A percentile compares a stretch with the other conserved stretches of the same genome.
These are phyloP conservation scores for Dactylonectria estremocensis DNA, from an alignment of 2,329 filamentous ascomycete species.

Conservation along the genomic window DNA sequence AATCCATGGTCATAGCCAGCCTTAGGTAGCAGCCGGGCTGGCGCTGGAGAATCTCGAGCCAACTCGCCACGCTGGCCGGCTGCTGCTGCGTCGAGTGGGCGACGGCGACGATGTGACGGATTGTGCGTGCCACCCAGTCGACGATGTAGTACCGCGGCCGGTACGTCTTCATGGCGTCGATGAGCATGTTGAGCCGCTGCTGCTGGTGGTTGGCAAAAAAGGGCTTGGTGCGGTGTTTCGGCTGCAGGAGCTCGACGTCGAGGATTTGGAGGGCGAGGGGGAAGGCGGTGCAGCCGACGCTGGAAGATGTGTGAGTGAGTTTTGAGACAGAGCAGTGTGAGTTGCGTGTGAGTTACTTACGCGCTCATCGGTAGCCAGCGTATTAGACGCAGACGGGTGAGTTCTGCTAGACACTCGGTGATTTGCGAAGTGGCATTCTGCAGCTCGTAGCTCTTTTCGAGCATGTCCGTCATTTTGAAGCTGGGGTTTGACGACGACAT, in stretches of 20 bases:
- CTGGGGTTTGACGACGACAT: constrained; percentile 23
- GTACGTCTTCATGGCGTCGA: constrained; percentile 45
- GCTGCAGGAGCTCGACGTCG: constrained; percentile 41
- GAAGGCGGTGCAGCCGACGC: constrained; percentile 44
- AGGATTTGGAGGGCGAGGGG: constrained; percentile 44
- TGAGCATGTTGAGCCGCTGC: constrained; percentile 39
- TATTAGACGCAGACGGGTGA: constrained; percentile 35
- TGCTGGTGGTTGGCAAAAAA: constrained; percentile 31
- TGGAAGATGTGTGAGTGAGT: background rate
- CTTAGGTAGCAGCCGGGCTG: constrained; percentile 40
- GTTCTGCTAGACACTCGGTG: constrained; percentile 41
- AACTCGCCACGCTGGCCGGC: constrained; percentile 24
- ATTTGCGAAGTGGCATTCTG: constrained; percentile 43
- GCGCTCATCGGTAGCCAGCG: constrained; percentile 47
- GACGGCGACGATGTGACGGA: constrained; percentile 40
- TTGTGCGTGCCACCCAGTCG: constrained; percentile 43
- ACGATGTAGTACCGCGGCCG: constrained; percentile 43
- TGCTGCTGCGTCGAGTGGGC: constrained; percentile 16
- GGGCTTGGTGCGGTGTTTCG: constrained; percentile 1
- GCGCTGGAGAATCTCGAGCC: constrained; percentile 38
- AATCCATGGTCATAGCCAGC: constrained; percentile 42
- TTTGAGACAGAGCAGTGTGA: accelerated
- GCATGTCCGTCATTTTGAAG: constrained; percentile 14
- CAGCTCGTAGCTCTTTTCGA: constrained; percentile 42
- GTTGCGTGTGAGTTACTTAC: constrained; percentile 5